Base-by-base conservation (phyloP, 345 rosid genomes). In the Bruguiera parviflora region DNA sequence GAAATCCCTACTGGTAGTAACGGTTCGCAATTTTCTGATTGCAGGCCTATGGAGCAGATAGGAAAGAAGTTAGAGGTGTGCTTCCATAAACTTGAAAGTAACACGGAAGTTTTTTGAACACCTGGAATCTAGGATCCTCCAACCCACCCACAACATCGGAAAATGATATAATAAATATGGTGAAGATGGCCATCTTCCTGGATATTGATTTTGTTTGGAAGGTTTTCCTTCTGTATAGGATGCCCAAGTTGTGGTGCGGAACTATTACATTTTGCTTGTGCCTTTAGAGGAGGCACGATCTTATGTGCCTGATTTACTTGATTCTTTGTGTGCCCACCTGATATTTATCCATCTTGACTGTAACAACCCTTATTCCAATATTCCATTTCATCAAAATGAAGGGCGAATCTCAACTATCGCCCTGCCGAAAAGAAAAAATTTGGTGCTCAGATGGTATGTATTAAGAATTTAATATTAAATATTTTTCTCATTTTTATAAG, bases 21-120 rank as follows among this genome's bases (percentile, higher is more conserved):
- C 24, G 52, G 29, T 58, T 64, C 27, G 25, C 67, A 56, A 56
- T 55, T 59, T 59, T 63, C 20, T 22, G 47, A 77, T 63, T 70
- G 68, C 82, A 88, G 97, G 75, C 91, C 27, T 90, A 64, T 58
- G 99, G 99, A 80, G 81, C 92, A 28, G 99, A 92, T 65, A 87
- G 98, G 84, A 95, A 92, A 83, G 96, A 90, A 80, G 81, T 88
- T 46, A 86, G 87, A 77, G 87, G 76, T 20, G 67, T 71, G 25
- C 92, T 95, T 80, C 97, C 96, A 33, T 90, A 71, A 82, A 55
- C 19, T 56, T 29, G 37, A 56, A 62, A 19, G 47, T 52, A 13
- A 1, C 19, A 0, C 10, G 59, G 69, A 47, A 52, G 56, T 21
- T 39, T 35, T 65, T 24, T 3, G 24, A 51, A 7, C 39, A 15